Evolutionary conservation across 257 asterid genomes (phyloP).

Genomic region (Petunia axillaris): DNA sequence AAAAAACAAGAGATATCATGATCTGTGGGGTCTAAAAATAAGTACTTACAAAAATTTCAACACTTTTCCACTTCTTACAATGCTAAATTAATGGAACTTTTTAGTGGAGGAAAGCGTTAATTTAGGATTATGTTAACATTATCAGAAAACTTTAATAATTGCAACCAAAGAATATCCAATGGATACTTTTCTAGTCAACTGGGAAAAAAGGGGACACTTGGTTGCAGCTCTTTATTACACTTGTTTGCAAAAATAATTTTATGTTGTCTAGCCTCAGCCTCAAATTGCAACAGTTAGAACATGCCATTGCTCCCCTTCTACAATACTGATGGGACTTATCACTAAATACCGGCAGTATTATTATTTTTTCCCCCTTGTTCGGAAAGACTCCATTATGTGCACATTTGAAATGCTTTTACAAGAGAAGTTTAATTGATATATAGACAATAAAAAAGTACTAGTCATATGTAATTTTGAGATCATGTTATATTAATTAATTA

Average conservation of each 20-base stretch:
- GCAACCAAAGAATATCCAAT: slow-evolving; percentile 35
- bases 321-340: slow-evolving; percentile 21
- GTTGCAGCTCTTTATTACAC: slow-evolving; percentile 20
- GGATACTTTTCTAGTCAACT: slow-evolving; percentile 40
- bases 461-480: not conserved
- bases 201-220: slow-evolving; percentile 34
- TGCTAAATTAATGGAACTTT: slow-evolving; percentile 32
- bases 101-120: slow-evolving; percentile 20
- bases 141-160: slow-evolving; percentile 27
- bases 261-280: slow-evolving; percentile 10
- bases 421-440: not conserved
- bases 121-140: slow-evolving; percentile 20
- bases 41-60: slow-evolving; percentile 17
- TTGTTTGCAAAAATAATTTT: slow-evolving; percentile 22
- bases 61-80: slow-evolving; percentile 39
- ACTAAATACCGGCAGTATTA: not conserved
- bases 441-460: not conserved
- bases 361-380: not conserved
- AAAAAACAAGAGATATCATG: slow-evolving; percentile 2
- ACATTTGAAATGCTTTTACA: not conserved
- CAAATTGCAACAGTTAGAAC: slow-evolving; percentile 23
- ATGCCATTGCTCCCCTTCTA: slow-evolving; percentile 4
- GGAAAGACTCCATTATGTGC: not conserved
- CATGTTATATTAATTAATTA: not conserved
- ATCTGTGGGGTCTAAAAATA: not conserved